A percentile compares a stretch with the other conserved stretches of the same genome.
Conservation (phyloP, 2,329 filamentous ascomycete genomes). For the Hypoxylon sp. region DNA sequence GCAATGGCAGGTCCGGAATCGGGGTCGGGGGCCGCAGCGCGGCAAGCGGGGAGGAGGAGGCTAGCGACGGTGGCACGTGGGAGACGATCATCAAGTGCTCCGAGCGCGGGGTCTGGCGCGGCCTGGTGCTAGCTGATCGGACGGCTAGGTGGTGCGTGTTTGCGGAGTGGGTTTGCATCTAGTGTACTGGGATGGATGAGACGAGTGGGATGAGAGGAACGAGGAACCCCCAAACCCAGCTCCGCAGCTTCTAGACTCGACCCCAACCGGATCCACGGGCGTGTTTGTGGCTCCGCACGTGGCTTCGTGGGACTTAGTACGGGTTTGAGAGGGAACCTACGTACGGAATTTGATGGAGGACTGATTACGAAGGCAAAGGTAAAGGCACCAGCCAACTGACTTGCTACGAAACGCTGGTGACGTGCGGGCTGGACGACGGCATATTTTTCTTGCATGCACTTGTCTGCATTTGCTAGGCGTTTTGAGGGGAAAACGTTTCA, state of each 20-base stretch:
- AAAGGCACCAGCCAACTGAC: background rate
- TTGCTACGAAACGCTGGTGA: constrained; percentile 5
- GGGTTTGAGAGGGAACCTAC: background rate
- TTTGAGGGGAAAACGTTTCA: constrained; percentile 19
- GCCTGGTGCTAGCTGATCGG: constrained; percentile 83
- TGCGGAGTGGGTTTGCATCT: constrained; percentile 80
- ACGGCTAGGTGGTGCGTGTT: constrained; percentile 93
- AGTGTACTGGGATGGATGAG: constrained; percentile 21
- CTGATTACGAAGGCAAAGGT: background rate
- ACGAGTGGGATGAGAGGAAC: background rate
- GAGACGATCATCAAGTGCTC: constrained; percentile 93
- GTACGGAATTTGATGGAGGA: constrained; percentile 1
- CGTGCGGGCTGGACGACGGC: constrained; percentile 1
- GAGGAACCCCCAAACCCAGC: constrained; percentile 6
- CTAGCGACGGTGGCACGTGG: constrained; percentile 80
- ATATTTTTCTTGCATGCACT: constrained; percentile 8
- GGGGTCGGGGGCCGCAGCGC: constrained; percentile 59
- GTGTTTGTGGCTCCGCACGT: background rate
- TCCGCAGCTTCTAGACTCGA: background rate
- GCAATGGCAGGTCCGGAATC: constrained; percentile 58
- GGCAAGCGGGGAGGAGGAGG: constrained; percentile 63
- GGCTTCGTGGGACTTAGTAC: background rate
- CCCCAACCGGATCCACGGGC: background rate
- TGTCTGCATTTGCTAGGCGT: constrained; percentile 37
- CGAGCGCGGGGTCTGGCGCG: constrained; percentile 83